Evolutionary conservation across 805 yeast species (phyloP).

Genomic region (Jamesozyma rosinii): DNA sequence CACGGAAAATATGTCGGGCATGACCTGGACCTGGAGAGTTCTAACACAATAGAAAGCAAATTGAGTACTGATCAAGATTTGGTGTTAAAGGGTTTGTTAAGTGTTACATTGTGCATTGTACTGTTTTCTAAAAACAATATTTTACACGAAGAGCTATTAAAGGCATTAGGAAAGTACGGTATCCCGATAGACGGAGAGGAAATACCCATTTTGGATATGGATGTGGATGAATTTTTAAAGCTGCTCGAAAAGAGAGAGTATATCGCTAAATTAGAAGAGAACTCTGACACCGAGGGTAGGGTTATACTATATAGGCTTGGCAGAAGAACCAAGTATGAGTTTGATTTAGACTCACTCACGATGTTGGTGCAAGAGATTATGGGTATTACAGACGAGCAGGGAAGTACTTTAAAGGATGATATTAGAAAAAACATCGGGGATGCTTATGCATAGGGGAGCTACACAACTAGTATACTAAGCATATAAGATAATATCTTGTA

Average conservation of each 20-base stretch:
- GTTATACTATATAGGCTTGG: conserved; percentile 20
- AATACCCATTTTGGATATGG: conserved; percentile 20
- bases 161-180: conserved; percentile 18
- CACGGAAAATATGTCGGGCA: conserved; percentile 18
- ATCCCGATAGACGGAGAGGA: conserved; percentile 21
- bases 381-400: conserved; percentile 13
- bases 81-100: conserved; percentile 19
- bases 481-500: no score
- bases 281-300: conserved; percentile 18
- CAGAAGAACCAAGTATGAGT: conserved; percentile 23
- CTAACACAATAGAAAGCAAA: conserved; percentile 11
- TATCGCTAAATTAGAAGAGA: conserved; percentile 17
- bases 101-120: conserved; percentile 15
- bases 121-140: conserved; percentile 25
- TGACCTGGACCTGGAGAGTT: conserved; percentile 8
- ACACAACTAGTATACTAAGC: no score
- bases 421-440: conserved; percentile 21
- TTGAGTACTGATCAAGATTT: conserved; percentile 16
- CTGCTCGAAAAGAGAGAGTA: conserved; percentile 20
- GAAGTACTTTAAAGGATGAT: conserved; percentile 11
- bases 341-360: conserved; percentile 16
- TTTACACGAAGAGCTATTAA: conserved; percentile 19
- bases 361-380: conserved; percentile 15
- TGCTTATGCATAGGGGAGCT: conserved; percentile 14
- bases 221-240: conserved; percentile 19